Base-by-base conservation (phyloP, 345 rosid genomes). In the Hibiscus tridactylites region DNA sequence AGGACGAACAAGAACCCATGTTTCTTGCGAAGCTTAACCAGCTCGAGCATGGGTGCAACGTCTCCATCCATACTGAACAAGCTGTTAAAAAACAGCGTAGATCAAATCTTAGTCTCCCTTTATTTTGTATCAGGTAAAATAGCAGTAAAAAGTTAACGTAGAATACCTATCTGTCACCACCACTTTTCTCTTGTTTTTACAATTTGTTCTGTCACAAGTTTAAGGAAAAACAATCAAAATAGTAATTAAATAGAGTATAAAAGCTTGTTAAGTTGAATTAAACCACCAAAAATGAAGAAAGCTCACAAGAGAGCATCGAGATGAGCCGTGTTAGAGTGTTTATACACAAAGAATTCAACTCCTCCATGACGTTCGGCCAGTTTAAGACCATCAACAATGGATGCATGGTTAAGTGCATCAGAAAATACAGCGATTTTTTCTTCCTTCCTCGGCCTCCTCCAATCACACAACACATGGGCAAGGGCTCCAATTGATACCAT, bases 41-140 rank as follows among this genome's bases (percentile, higher is more conserved):
- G 95, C 79, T 91, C 92, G 57, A 71, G 74, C 86, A 90, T 82
- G 24, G 97, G 98, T 72, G 97, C 98, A 83, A 94, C 90, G 82
- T 94, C 98, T 73, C 97, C 98, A 72, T 94, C 98, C 98, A 94
- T 94, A 69, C 98, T 94, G 78, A 94, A 94, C 85, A 94, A 85
- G 78, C 98, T 53, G 57, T 53, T 53, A 5, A 53, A 53, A 53
- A 50, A 9, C 57, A 53, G 21, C 7, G 57, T 5, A 16, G 57
- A n/a, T 53, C 57, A 53, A 53, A 53, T 53, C 24, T 5, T n/a
- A 2, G 9, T n/a, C 57, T 16, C 57, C 21, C 2, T 16, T n/a
- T 16, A 16, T 53, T n/a, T 53, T 52, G n/a, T 52, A 52, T 52
- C 8, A n/a, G 57, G 1, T 52, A 52, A 52, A n/a, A 53, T 53